Evolutionary conservation across 441 rosid species (phyloP).

Genomic region (Oxalis stricta): DNA sequence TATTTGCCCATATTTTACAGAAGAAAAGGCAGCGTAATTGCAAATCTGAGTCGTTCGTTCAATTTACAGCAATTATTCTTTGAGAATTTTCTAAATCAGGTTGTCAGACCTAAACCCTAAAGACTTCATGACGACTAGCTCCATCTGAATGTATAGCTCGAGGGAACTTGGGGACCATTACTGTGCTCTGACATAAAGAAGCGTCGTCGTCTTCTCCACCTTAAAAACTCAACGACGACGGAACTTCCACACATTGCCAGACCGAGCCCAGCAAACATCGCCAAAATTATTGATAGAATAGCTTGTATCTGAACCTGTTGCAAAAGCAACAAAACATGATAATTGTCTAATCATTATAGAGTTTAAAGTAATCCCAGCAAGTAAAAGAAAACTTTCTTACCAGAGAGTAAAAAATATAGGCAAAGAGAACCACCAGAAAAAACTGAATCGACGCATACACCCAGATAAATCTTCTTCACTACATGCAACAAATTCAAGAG

Average conservation of each 20-base stretch:
- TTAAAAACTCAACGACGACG: conserved; percentile 54
- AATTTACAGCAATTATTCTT: too few relatives aligned
- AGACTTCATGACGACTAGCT: too few relatives aligned
- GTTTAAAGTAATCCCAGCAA: background rate
- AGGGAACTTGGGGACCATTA: conserved; percentile 14
- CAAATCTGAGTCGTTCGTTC: too few relatives aligned
- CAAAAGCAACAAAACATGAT: background rate
- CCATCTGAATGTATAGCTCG: too few relatives aligned
- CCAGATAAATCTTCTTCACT: conserved; percentile 89
- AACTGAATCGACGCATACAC: conserved; percentile 72
- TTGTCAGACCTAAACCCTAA: too few relatives aligned
- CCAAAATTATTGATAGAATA: conserved; percentile 54
- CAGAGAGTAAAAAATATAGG: conserved; percentile 69
- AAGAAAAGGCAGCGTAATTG: too few relatives aligned
- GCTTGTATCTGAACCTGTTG: conserved; percentile 51
- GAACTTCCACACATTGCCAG: conserved; percentile 73
- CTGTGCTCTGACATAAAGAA: conserved; percentile 15
- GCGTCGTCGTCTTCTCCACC: conserved; percentile 50
- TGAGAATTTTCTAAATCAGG: too few relatives aligned
- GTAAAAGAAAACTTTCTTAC: conserved; percentile 25
- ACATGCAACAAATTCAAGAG: conserved; percentile 12
- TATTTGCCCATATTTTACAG: too few relatives aligned
- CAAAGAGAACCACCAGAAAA: conserved; percentile 69
- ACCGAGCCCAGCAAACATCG: conserved; percentile 77
- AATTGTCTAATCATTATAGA: background rate